Percentiles rank a stretch among this genome's conserved stretches.
Evolutionary conservation across 257 asterid species (phyloP).

Genomic region (Primulina eburnea): DNA sequence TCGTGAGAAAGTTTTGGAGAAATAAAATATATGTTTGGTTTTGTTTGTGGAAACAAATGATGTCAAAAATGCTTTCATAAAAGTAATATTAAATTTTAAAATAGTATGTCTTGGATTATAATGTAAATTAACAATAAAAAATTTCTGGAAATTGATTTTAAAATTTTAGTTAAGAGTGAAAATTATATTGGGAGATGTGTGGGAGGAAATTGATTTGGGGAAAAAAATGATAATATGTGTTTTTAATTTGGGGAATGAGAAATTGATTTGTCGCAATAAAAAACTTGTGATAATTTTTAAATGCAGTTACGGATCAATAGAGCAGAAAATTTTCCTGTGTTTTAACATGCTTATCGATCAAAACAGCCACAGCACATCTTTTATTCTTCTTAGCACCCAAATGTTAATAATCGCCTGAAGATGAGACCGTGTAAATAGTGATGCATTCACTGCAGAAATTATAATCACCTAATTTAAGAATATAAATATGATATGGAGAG

Average conservation of each 20-base stretch:
- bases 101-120: background rate
- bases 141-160: too few relatives aligned
- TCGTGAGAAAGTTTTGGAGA: background rate
- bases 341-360: background rate
- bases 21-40: background rate
- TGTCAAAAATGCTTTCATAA: background rate
- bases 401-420: background rate
- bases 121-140: background rate
- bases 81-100: too few relatives aligned
- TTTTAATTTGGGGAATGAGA: background rate
- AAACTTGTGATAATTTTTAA: too few relatives aligned
- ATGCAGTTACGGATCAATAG: background rate
- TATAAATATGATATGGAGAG: background rate
- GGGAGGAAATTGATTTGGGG: background rate
- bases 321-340: background rate
- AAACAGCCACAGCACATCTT: background rate
- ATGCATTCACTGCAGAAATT: background rate
- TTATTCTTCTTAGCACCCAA: background rate
- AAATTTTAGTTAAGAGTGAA: background rate
- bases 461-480: background rate
- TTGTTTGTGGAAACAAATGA: too few relatives aligned
- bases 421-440: background rate
- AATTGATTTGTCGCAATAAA: too few relatives aligned
- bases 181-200: background rate
- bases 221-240: too few relatives aligned